phyloP scores from a whole-genome alignment of 2,329 filamentous ascomycete genomes.

The Myriangium duriaei region DNA sequence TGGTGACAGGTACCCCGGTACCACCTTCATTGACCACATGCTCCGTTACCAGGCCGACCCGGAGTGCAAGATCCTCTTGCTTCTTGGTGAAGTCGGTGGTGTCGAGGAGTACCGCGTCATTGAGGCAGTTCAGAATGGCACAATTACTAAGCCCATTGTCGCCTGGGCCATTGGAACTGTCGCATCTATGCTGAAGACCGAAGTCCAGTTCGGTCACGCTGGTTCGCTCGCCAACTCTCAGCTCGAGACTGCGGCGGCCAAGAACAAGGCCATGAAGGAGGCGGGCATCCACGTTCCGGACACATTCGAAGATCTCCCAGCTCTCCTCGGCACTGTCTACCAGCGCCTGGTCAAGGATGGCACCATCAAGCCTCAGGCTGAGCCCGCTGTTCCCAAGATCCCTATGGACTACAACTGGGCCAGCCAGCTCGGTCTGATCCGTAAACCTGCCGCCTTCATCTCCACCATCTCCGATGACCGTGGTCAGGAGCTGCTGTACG shows the following conservation, averaged over 20 bases:
- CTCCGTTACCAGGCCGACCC: slow-evolving; percentile 93
- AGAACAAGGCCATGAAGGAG: slow-evolving; percentile 95
- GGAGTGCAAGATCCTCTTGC: slow-evolving; percentile 90
- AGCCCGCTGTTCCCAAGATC: slow-evolving; percentile 95
- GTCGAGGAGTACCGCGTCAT: slow-evolving; percentile 99
- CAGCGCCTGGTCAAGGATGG: slow-evolving; percentile 75
- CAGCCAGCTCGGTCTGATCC: slow-evolving; percentile 96
- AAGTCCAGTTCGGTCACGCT: slow-evolving; percentile 98
- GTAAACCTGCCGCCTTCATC: slow-evolving; percentile 99
- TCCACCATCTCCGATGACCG: slow-evolving; percentile 99
- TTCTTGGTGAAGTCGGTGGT: slow-evolving; percentile 97
- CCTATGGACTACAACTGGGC: slow-evolving; percentile 99
- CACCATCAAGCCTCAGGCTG: slow-evolving; percentile 70
- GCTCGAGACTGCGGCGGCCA: slow-evolving; percentile 88
- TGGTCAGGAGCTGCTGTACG: slow-evolving; percentile 97
- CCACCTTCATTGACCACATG: slow-evolving; percentile 98
- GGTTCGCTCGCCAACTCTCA: slow-evolving; percentile 98
- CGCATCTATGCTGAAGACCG: slow-evolving; percentile 99
- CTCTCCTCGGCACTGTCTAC: slow-evolving; percentile 67
- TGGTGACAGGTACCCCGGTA: slow-evolving; percentile 96
- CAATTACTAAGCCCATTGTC: slow-evolving; percentile 96
- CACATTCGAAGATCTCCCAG: slow-evolving; percentile 91
- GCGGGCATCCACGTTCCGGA: slow-evolving; percentile 90
- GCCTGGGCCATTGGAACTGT: slow-evolving; percentile 99
- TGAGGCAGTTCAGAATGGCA: slow-evolving; percentile 86